Evolutionary conservation across 805 yeast genomes (phyloP).

Genomic region (Nematodospora valgi): DNA sequence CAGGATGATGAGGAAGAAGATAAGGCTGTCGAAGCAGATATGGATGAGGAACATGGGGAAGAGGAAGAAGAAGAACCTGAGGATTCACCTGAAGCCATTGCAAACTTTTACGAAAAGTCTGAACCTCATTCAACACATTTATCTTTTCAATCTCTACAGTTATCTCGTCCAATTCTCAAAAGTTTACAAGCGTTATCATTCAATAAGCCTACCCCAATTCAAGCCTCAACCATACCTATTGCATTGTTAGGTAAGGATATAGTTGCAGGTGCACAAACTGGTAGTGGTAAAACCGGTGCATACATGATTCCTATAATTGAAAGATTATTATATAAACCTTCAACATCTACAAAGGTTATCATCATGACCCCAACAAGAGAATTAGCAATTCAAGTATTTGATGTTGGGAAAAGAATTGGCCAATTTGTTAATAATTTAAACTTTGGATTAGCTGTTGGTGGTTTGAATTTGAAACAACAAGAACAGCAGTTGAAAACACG

Average conservation of each 20-base stretch:
- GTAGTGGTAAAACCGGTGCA: conserved; percentile 99
- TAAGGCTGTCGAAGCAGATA: conserved; percentile 23
- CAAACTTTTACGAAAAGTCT: conserved; percentile 60
- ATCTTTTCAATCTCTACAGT: conserved; percentile 70
- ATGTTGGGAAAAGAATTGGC: conserved; percentile 85
- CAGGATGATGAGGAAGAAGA: conserved; percentile 29
- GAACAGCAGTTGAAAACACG: conserved; percentile 89
- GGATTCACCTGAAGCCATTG: conserved; percentile 80
- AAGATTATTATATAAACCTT: conserved; percentile 84
- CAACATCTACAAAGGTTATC: conserved; percentile 86
- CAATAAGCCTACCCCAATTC: conserved; percentile 89
- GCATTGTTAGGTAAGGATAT: conserved; percentile 92
- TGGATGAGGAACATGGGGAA: conserved; percentile 35
- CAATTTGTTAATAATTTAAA: conserved; percentile 70
- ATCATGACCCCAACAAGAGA: conserved; percentile 97
- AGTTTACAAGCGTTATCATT: conserved; percentile 82
- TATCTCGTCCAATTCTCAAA: conserved; percentile 87
- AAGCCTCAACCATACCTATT: conserved; percentile 88
- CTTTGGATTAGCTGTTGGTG: conserved; percentile 98
- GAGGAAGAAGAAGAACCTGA: conserved; percentile 27
- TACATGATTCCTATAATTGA: conserved; percentile 95
- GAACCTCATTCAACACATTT: conserved; percentile 49
- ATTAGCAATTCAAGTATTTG: conserved; percentile 92
- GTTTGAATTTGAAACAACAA: conserved; percentile 90
- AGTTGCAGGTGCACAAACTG: conserved; percentile 99